These are phyloP conservation scores for Blumeria hordei DNA, from an alignment of 2,329 filamentous ascomycete genomes.

Conservation along the genomic window DNA sequence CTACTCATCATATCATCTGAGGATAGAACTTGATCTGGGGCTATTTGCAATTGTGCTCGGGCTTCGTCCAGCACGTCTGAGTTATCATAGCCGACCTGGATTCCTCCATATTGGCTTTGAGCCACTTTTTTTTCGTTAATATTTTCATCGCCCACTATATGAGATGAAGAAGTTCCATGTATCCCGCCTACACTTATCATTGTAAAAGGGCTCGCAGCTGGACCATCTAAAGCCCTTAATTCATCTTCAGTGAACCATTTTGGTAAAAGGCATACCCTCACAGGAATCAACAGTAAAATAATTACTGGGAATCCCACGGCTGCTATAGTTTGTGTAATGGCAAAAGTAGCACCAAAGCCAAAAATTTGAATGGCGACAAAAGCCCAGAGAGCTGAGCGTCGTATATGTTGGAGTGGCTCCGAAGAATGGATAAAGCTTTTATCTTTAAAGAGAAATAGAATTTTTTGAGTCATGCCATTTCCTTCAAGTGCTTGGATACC, in stretches of 20 bases:
- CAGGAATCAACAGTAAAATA: slow-evolving; percentile 10
- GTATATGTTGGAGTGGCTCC: slow-evolving; percentile 36
- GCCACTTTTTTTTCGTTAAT: too few species aligned
- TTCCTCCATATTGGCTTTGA: too few species aligned
- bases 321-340: slow-evolving; percentile 61
- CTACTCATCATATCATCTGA: too few species aligned
- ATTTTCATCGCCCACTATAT: too few species aligned
- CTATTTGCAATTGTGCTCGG: too few species aligned
- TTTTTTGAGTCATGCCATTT: slow-evolving; percentile 55
- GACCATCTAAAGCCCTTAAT: slow-evolving; percentile 26
- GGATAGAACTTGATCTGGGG: too few species aligned
- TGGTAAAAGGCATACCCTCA: slow-evolving; percentile 18
- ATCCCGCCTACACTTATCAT: slow-evolving; percentile 14
- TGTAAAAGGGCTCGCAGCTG: slow-evolving; percentile 30
- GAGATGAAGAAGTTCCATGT: slow-evolving; percentile 4
- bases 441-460: slow-evolving; percentile 46
- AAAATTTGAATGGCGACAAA: slow-evolving; percentile 46
- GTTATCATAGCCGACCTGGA: too few species aligned
- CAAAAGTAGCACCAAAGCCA: slow-evolving; percentile 56
- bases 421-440: slow-evolving; percentile 29
- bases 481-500: slow-evolving; percentile 51
- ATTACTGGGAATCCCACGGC: slow-evolving; percentile 49
- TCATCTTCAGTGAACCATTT: slow-evolving; percentile 12
- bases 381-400: slow-evolving; percentile 41
- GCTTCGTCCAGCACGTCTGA: too few species aligned